Base-by-base conservation (phyloP, 2,329 filamentous ascomycete species). In the Bipolaris bicolor region DNA sequence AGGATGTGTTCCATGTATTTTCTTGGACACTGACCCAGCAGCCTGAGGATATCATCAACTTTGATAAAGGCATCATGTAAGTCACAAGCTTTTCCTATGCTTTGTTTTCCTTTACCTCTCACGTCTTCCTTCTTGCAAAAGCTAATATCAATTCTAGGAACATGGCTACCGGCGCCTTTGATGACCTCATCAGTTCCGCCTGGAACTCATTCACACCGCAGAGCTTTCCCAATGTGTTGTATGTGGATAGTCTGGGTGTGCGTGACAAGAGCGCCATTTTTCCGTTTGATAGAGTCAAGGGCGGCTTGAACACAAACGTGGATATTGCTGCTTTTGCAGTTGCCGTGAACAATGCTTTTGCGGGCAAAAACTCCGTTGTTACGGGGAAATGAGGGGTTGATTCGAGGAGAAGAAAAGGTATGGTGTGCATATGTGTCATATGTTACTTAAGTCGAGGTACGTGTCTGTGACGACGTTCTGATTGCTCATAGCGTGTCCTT, bases 11-110 rank as follows among this genome's bases (percentile, higher is more conserved):
- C 55, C 72, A 76, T 56, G 52, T 76, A 13, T 61, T 77, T n/a
- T 76, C 71, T 0, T 77, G 74, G 75, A 75, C 72, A 1, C 60
- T 76, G 7, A 77, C 74, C 1, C 72, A 77, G 49, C 67, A 71
- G 20, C 61, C 68, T 1, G 66, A 72, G 44, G 73, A 76, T 36
- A 66, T 76, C 1, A 54, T 75, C 15, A 73, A 71, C 33, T 61
- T 64, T 15, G 73, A 75, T 16, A 68, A 67, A 5, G 72, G 72
- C 7, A 74, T 76, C 22, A 63, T 76, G 55, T 57, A 34, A 2
- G 49, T 45, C n/a, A n/a, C 9, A 3, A 16, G 10, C 7, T 26
- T 9, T 13, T 2, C 29, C 3, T 29, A 9, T 13, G 7, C 26
- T 16, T 13, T n/a, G 11, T 18, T 24, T 13, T 22, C 16, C 9